Evolutionary conservation across 2,329 filamentous ascomycete species (phyloP), one percentile per base, ranked within the genome.

Genomic region (Xylogone sp.): DNA sequence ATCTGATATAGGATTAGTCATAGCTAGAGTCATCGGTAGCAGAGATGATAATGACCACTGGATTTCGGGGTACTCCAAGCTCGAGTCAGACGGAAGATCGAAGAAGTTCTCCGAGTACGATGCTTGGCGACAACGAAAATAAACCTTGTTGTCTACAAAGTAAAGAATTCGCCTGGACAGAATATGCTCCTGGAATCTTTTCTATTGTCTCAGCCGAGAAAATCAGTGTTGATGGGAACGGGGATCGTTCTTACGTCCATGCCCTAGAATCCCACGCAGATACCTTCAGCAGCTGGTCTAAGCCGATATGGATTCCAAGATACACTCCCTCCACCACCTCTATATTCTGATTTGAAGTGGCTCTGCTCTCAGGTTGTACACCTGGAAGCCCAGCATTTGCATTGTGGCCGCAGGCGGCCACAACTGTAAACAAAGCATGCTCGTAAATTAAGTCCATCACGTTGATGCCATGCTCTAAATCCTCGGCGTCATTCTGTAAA

Each of bases 361-460:
- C 13, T 31, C 27, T 7, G 13, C 27, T 31, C 8, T 13, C 7
- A 8, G 7, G 8, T 31, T 31, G 27, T 7, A 53, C 31, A 18
- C 52, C 52, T 18, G 49, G 52, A 7, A 59, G 42, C 48, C 46
- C 43, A 50, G 57, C 43, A 57, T 58, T 29, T 53, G 57, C 42
- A 55, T 63, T 54, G 16, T 53, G 47, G 27, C 60, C 59, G 46
- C 54, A 57, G 6, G 54, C 54, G 8, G 56, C 60, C 13, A 59
- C 53, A 42, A 57, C 45, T 8, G 57, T 56, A 19, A 59, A 56
- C 12, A 53, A 49, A 18, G 53, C 45, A 9, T 50, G 44, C 6
- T 57, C 57, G 45, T 61, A 62, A 24, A 60, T 42, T 12, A 57
- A 55, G 39, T 58, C 58, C 29, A 65, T 56, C 12, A 55, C 49